These are phyloP conservation scores for Verruconis gallopava DNA, from an alignment of 2,329 filamentous ascomycete species.

Conservation along the genomic window DNA sequence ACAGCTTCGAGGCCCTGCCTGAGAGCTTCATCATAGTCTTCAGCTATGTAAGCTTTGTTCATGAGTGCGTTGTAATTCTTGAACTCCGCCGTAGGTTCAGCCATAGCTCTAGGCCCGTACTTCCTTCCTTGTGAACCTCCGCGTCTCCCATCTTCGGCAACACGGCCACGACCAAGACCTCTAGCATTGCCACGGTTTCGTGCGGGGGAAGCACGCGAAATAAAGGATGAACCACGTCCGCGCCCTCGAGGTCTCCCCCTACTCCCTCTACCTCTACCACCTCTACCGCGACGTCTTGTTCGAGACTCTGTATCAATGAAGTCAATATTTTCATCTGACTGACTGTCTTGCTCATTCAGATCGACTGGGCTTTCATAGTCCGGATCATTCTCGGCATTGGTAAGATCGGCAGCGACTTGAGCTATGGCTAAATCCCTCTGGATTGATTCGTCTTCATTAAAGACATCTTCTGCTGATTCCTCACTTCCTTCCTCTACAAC, in stretches of 20 bases:
- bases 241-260: background rate
- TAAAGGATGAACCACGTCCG: background rate
- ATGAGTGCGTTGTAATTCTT: constrained; percentile 54
- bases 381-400: background rate
- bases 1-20: constrained; percentile 38
- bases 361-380: background rate
- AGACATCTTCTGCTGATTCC: constrained; percentile 22
- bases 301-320: background rate
- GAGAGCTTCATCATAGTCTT: constrained; percentile 47
- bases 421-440: constrained; percentile 16
- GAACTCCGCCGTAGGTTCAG: constrained; percentile 58
- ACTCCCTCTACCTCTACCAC: too few species aligned
- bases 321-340: background rate
- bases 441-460: constrained; percentile 16
- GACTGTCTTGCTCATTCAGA: background rate
- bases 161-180: constrained; percentile 1
- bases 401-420: constrained; percentile 10
- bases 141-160: background rate
- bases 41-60: constrained; percentile 52
- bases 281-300: background rate
- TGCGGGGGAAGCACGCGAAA: constrained; percentile 1
- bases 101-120: constrained; percentile 39
- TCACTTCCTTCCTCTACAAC: constrained; percentile 16
- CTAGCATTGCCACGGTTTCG: background rate
- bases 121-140: constrained; percentile 16